Evolutionary conservation across 805 yeast species (phyloP).

Genomic region (Ogataea paraovalis): DNA sequence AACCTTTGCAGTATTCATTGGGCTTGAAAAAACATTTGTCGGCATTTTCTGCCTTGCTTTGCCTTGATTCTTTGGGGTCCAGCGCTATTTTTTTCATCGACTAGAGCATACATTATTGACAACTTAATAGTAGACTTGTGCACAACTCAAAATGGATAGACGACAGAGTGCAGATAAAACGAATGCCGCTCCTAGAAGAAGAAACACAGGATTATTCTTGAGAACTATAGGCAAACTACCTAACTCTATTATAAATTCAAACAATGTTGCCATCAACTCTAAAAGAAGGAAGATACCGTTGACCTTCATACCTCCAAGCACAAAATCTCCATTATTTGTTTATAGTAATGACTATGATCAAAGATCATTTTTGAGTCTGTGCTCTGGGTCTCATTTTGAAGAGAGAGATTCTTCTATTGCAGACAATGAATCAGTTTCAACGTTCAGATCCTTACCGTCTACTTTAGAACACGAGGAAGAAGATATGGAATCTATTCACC

Average conservation of each 20-base stretch:
- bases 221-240: slow-evolving; percentile 25
- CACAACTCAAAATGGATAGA: background rate
- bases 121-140: no score
- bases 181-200: slow-evolving; percentile 9
- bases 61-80: no score
- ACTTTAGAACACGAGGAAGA: slow-evolving; percentile 32
- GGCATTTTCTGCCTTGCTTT: no score
- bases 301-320: slow-evolving; percentile 36
- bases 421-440: slow-evolving; percentile 31
- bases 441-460: slow-evolving; percentile 35
- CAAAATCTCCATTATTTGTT: slow-evolving; percentile 33
- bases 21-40: no score
- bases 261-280: slow-evolving; percentile 29
- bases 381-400: slow-evolving; percentile 28
- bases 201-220: slow-evolving; percentile 23
- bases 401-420: slow-evolving; percentile 21
- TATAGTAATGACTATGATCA: slow-evolving; percentile 31
- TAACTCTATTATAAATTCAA: slow-evolving; percentile 22
- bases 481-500: slow-evolving; percentile 29
- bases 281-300: slow-evolving; percentile 33
- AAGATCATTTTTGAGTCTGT: slow-evolving; percentile 33
- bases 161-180: slow-evolving; percentile 3
- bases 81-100: no score
- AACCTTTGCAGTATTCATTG: no score
- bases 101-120: no score